Base-by-base conservation (phyloP, 2,329 filamentous ascomycete species). In the Oidium heveae region DNA sequence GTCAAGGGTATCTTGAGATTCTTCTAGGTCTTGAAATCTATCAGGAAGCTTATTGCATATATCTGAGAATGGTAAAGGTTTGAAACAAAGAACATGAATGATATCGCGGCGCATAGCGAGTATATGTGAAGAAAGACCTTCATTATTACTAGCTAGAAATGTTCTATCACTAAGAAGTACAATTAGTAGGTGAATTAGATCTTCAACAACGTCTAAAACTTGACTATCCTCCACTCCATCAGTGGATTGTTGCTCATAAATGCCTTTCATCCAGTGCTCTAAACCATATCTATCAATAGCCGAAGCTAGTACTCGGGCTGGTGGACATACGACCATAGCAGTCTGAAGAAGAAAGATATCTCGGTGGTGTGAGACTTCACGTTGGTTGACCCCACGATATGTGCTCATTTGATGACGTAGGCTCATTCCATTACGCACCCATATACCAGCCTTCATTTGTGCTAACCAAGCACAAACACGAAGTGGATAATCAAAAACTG, bases 381-480 rank as follows among this genome's bases (percentile, higher is more conserved):
- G 76, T 63, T 93, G 86, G 12, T 80, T 79, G 15, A 95, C 86
- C 43, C 86, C 88, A 16, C 87, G 81, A 65, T 98, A 98, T 18
- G 88, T 91, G 54, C 84, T 84, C 65, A 93, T 91, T 67, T 98
- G 91, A 66, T 98, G 91, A 41, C 89, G 80, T 53, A 98, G 75
- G 62, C 89, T 96, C 64, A 98, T 86, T 1, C 91, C 91, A 64
- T 98, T 98, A 55, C 91, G 80, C 58, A 98, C 89, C 91, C 93
- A 98, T 80, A 96, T 94, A 53, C 87, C 86, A 18, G 89, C 87
- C 66, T 94, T 94, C 79, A 98, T 96, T 69, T 98, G 93, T 6
- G 91, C 85, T 34, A 98, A 72, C 91, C 91, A 98, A 20, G 86
- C 87, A 65, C 87, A 95, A 0, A 96, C 88, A 54, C 93, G 77